A percentile compares a stretch with the other conserved stretches of the same genome.
Conservation (phyloP, 2,329 filamentous ascomycete species). For the Cytospora mali region DNA sequence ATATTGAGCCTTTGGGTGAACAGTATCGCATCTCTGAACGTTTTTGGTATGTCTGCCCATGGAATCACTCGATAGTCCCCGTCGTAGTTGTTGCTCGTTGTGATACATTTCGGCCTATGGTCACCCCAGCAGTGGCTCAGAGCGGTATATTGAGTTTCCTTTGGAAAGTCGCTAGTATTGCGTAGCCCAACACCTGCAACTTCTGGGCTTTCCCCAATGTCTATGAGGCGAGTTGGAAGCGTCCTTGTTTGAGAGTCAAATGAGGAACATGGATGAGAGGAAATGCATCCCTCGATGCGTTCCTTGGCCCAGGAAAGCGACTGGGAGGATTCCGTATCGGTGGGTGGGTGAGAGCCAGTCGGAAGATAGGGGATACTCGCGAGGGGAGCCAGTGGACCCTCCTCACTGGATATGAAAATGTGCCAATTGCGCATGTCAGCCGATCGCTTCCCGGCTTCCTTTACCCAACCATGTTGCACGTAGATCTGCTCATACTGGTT, state of each 20-base stretch:
- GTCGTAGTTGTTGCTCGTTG: conserved; percentile 3
- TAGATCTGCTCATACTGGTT: too few species aligned
- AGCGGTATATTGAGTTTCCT: neutral
- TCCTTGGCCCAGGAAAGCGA: neutral
- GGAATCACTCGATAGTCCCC: neutral
- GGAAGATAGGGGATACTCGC: neutral
- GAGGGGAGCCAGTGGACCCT: neutral
- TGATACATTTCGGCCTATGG: neutral
- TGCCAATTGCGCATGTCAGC: neutral
- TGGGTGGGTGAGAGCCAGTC: neutral
- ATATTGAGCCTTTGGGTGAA: conserved; percentile 7
- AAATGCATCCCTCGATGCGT: neutral
- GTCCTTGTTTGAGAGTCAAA: neutral
- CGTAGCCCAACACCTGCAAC: neutral
- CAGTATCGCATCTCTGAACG: conserved; percentile 8
- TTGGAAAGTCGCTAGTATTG: neutral
- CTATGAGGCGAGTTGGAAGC: neutral
- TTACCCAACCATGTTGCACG: neutral
- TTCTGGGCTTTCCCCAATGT: neutral
- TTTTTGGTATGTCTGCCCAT: conserved; percentile 1
- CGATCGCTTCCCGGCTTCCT: too few species aligned
- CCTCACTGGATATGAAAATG: neutral
- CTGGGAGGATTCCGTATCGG: neutral
- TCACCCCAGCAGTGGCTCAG: conserved; percentile 22
- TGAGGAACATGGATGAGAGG: neutral